phyloP scores from a whole-genome alignment of 441 rosid genomes.

The Sinapis alba region DNA sequence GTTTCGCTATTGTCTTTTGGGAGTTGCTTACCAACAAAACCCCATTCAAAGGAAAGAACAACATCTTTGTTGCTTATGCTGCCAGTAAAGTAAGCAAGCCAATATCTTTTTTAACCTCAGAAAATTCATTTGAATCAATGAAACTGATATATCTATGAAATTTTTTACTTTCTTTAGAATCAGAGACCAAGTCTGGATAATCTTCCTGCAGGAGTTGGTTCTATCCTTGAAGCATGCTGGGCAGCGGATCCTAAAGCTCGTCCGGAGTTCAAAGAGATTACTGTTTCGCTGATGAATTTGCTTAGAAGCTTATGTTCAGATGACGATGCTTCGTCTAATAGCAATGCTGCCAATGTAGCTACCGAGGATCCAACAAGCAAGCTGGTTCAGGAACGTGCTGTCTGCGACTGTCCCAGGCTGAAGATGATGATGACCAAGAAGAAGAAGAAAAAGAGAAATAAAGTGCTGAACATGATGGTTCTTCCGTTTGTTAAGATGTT shows the following conservation, averaged over 20 bases:
- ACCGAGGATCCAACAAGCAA: conserved; percentile 24
- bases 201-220: conserved; percentile 48
- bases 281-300: conserved; percentile 36
- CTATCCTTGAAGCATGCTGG: conserved; percentile 69
- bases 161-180: conserved; percentile 44
- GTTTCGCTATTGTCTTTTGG: conserved; percentile 78
- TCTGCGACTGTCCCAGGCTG: conserved; percentile 22
- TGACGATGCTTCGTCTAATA: background rate
- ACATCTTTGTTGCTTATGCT: conserved; percentile 59
- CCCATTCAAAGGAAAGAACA: conserved; percentile 63
- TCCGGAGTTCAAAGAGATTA: conserved; percentile 63
- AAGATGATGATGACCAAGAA: background rate
- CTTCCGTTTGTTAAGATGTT: conserved; percentile 28
- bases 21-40: conserved; percentile 68
- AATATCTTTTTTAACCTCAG: background rate
- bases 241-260: conserved; percentile 59
- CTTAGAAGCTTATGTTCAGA: conserved; percentile 32
- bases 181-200: conserved; percentile 68
- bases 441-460: conserved; percentile 5
- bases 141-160: background rate
- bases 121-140: background rate
- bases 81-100: conserved; percentile 60
- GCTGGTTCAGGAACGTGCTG: conserved; percentile 28
- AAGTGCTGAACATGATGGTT: conserved; percentile 29
- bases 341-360: background rate